phyloP scores from a whole-genome alignment of 306 rosid species.

The Biancaea sappan region DNA sequence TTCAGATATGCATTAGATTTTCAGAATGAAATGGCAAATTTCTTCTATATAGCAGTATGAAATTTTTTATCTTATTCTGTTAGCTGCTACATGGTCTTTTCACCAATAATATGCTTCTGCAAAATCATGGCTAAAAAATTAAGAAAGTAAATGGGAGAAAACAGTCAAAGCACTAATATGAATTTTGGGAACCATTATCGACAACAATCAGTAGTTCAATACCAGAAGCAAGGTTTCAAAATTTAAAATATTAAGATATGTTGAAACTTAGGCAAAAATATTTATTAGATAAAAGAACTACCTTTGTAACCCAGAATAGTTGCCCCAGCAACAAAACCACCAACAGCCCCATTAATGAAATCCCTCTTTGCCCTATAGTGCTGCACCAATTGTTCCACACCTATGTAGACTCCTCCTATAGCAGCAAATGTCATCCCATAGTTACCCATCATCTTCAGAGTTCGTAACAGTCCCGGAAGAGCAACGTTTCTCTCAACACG shows the following conservation, averaged over 20 bases:
- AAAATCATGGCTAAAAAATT: conserved; percentile 1
- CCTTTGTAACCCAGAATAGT: conserved; percentile 90
- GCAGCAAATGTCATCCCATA: conserved; percentile 93
- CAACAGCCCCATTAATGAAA: conserved; percentile 91
- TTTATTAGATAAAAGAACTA: conserved; percentile 36
- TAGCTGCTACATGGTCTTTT: background rate
- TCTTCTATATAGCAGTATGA: background rate
- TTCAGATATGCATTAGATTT: conserved; percentile 1
- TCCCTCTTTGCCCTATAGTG: conserved; percentile 85
- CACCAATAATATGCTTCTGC: conserved; percentile 8
- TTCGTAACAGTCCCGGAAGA: conserved; percentile 88
- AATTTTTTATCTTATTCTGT: background rate
- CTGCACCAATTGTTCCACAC: conserved; percentile 87
- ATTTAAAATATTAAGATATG: background rate
- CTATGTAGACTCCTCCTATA: conserved; percentile 92
- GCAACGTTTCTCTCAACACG: conserved; percentile 97
- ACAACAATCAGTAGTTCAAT: conserved; percentile 21
- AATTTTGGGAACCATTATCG: conserved; percentile 12
- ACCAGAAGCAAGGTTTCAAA: conserved; percentile 21
- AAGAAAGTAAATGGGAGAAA: conserved; percentile 7
- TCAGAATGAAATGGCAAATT: conserved; percentile 23
- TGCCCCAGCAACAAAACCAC: conserved; percentile 95
- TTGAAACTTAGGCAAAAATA: background rate
- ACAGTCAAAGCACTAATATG: background rate
- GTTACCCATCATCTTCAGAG: conserved; percentile 92